A percentile compares a stretch with the other conserved stretches of the same genome.
Evolutionary conservation across 2,329 filamentous ascomycete species (phyloP).

Genomic region (Daldinia sp.): DNA sequence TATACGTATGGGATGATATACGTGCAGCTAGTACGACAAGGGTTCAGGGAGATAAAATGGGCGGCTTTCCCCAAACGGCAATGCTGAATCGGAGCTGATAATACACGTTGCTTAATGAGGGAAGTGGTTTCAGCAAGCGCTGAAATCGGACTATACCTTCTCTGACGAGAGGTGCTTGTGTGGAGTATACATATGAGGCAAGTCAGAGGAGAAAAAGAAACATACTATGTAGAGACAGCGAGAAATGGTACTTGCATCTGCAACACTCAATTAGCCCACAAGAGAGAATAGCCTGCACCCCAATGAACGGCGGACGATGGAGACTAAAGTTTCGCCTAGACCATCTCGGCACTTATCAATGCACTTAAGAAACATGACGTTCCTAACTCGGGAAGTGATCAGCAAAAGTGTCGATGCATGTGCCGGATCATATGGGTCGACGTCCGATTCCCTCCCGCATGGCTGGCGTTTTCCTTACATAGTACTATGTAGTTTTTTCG

Average conservation of each 20-base stretch:
- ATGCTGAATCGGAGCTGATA: constrained; percentile 25
- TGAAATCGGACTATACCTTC: constrained; percentile 12
- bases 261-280: constrained; percentile 34
- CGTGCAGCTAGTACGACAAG: background rate
- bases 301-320: constrained; percentile 31
- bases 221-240: too few species aligned
- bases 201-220: constrained; percentile 17
- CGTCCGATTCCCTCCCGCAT: constrained; percentile 35
- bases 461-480: constrained; percentile 12
- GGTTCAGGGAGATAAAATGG: background rate
- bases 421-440: constrained; percentile 38
- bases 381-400: constrained; percentile 38
- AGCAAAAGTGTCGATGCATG: constrained; percentile 34
- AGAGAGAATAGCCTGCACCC: constrained; percentile 34
- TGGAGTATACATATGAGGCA: constrained; percentile 27
- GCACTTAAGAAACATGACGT: constrained; percentile 40
- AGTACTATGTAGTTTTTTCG: background rate
- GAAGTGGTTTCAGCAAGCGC: constrained; percentile 35
- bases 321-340: constrained; percentile 37
- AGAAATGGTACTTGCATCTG: constrained; percentile 30
- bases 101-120: constrained; percentile 29
- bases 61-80: constrained; percentile 31
- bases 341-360: constrained; percentile 41
- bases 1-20: background rate
- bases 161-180: constrained; percentile 7